Percentiles rank a stretch among this genome's conserved stretches.
Evolutionary conservation across 345 rosid genomes (phyloP).

Genomic region (Linum lewisii): DNA sequence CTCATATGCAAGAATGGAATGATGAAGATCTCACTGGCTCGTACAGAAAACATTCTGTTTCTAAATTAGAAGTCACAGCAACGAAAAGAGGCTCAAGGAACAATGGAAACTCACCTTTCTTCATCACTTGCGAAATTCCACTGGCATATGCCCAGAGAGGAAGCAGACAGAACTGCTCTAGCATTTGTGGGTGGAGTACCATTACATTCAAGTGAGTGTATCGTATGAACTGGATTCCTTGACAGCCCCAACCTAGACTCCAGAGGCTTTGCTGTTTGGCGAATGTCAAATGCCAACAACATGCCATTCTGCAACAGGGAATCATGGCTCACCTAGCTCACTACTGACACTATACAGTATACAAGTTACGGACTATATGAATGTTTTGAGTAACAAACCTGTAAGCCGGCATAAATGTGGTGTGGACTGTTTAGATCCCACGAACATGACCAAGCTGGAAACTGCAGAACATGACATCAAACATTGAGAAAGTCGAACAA

Average conservation of each 20-base stretch:
- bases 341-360: background rate
- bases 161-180: constrained; percentile 56
- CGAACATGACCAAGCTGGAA: constrained; percentile 90
- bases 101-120: constrained; percentile 40
- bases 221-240: constrained; percentile 66
- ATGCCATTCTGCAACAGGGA: constrained; percentile 49
- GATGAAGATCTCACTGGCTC: no score
- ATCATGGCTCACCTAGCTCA: background rate
- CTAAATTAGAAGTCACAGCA: background rate
- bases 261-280: constrained; percentile 55
- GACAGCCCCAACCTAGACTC: constrained; percentile 51
- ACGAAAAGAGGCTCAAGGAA: background rate
- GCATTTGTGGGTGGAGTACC: constrained; percentile 27
- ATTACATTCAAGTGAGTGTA: constrained; percentile 36
- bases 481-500: background rate
- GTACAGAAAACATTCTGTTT: no score
- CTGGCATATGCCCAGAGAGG: constrained; percentile 66
- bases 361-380: background rate
- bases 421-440: constrained; percentile 65
- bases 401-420: constrained; percentile 74
- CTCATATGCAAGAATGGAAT: no score
- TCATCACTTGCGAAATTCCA: constrained; percentile 52
- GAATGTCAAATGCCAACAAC: constrained; percentile 68
- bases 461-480: constrained; percentile 25
- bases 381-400: constrained; percentile 31